A percentile compares a stretch with the other conserved stretches of the same genome.
phyloP scores from a whole-genome alignment of 2,329 filamentous ascomycete species.

The Colletotrichum destructivum region DNA sequence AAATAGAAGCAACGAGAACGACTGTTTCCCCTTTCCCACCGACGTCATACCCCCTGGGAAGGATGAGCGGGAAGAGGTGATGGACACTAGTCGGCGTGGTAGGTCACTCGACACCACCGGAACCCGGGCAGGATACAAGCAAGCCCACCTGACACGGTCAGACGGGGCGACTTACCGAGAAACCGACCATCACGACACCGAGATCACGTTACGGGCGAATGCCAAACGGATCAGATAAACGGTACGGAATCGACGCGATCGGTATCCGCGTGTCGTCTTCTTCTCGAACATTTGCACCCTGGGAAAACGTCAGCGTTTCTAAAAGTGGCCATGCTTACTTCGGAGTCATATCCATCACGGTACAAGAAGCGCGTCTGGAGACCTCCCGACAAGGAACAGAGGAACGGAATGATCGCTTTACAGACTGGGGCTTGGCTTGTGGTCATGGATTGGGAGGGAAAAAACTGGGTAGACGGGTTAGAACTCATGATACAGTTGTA shows the following conservation, averaged over 20 bases:
- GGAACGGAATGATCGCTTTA: conserved; percentile 27
- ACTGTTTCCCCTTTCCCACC: background rate
- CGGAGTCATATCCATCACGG: conserved; percentile 11
- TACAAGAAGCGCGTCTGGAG: conserved; percentile 10
- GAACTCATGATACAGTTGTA: conserved; percentile 41
- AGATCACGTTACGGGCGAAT: conserved; percentile 21
- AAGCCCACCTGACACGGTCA: conserved; percentile 33
- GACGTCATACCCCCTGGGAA: conserved; percentile 18
- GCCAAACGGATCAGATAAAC: conserved; percentile 27
- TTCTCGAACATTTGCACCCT: conserved; percentile 11
- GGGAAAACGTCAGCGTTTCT: background rate
- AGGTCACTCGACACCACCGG: conserved; percentile 34
- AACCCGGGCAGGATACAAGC: conserved; percentile 25
- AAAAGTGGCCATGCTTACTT: background rate
- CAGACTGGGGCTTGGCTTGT: background rate
- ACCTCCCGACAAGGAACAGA: background rate
- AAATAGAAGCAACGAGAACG: background rate
- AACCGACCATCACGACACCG: conserved; percentile 17
- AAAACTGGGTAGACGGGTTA: conserved; percentile 26
- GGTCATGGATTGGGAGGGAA: background rate
- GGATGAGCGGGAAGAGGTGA: background rate
- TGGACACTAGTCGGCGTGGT: background rate
- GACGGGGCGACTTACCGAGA: conserved; percentile 29
- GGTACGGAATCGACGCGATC: conserved; percentile 25
- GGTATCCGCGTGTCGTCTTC: conserved; percentile 5